Evolutionary conservation across 2,329 filamentous ascomycete genomes (phyloP), one percentile per base, ranked within the genome.

Genomic region (Trichoderma cornu-damae): DNA sequence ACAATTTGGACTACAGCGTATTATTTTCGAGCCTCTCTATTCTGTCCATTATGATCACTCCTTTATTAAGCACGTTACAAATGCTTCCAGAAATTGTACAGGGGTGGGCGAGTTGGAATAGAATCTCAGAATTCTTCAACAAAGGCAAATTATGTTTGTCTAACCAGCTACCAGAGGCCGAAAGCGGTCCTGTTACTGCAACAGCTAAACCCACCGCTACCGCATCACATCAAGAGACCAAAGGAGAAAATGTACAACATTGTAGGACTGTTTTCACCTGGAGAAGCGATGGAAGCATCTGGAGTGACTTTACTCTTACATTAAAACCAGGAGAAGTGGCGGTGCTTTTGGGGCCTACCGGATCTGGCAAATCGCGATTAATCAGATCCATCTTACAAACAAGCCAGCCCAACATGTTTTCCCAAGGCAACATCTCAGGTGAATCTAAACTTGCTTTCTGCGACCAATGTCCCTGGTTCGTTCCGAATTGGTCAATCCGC

Each of bases 381-480:
- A 14, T 38, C 6, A 38, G 16, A 38, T n/a, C 35, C 6, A 38
- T 38, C 6, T 8, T 38, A 38, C 35, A 38, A 38, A 38, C 16
- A 12, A 14, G 35, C 35, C 43, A 9, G 40, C 35, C 12, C 8
- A 28, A 4, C 8, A 4, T 8, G 8, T 28, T 4, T 28, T 4
- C 26, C 26, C 4, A 28, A 8, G 8, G 8, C 26, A 28, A 8
- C 26, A 4, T 28, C 4, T 8, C 26, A 28, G 4, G 26, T 8
- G 8, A 28, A 28, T 28, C 4, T 8, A 28, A 28, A 28, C 8
- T 28, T 4, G 26, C 26, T 8, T 54, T 30, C 18, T 54, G 35
- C n/a, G 35, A 37, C 34, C 50, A 54, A n/a, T 43, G n/a, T 6
- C 50, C 38, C 6, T 54, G 50, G 50, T 54, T 54, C 26, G n/a